phyloP scores from a whole-genome alignment of 2,329 filamentous ascomycete genomes.

The Amesomyces nigricolor region DNA sequence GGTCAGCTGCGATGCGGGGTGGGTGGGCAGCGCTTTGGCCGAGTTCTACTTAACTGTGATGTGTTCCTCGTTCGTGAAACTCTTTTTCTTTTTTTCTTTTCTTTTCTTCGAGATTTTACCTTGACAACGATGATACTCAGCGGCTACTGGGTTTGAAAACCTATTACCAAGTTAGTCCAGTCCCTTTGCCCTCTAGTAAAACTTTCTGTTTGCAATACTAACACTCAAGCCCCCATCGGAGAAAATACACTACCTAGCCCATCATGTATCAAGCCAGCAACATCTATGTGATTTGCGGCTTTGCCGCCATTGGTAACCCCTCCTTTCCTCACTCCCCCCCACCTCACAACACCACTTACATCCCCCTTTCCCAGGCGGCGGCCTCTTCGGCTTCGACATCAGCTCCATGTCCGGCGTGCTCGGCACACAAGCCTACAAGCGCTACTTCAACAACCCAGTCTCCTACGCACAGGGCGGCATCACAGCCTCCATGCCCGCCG shows the following conservation, averaged over 20 bases:
- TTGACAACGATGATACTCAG: too few species aligned
- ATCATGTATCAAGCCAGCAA: constrained; percentile 43
- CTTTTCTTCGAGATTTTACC: too few species aligned
- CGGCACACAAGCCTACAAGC: constrained; percentile 62
- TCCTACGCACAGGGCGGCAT: constrained; percentile 62
- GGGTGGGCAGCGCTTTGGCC: too few species aligned
- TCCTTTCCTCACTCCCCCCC: not conserved
- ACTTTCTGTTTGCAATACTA: not conserved
- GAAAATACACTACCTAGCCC: not conserved
- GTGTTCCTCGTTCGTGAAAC: too few species aligned
- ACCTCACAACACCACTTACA: not conserved
- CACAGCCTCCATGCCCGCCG: constrained; percentile 67
- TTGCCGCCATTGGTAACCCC: constrained; percentile 53
- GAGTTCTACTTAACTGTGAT: too few species aligned
- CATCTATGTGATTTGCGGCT: constrained; percentile 56
- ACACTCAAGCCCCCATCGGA: not conserved
- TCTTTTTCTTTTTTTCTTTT: too few species aligned
- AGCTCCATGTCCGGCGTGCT: constrained; percentile 66
- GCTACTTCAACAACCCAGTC: constrained; percentile 61
- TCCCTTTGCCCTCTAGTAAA: not conserved
- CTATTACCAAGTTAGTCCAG: too few species aligned
- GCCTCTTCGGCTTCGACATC: constrained; percentile 74
- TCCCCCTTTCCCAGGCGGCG: constrained; percentile 50
- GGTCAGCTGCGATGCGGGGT: too few species aligned
- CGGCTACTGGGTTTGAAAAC: too few species aligned